Percentiles rank a stretch among this genome's conserved stretches.
Evolutionary conservation across 371 early-diverging fungal species (phyloP).

Genomic region (Syncephalastrum monosporum): DNA sequence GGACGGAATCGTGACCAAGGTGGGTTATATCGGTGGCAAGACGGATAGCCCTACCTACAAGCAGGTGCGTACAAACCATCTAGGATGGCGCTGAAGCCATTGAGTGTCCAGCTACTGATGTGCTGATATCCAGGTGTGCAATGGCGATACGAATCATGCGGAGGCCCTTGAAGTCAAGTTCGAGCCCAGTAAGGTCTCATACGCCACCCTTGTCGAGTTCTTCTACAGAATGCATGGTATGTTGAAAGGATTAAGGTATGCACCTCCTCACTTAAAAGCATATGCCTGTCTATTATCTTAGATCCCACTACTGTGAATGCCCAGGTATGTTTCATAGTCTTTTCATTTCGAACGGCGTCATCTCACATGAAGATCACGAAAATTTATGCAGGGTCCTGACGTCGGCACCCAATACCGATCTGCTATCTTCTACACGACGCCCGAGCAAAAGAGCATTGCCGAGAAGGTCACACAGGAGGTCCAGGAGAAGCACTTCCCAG

Average conservation of each 20-base stretch:
- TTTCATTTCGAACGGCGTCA: conserved; percentile 1
- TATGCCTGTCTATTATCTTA: background rate
- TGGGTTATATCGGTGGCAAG: conserved; percentile 85
- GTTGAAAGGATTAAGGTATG: background rate
- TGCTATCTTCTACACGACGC: conserved; percentile 77
- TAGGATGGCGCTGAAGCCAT: no score
- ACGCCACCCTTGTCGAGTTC: conserved; percentile 70
- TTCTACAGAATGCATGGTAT: conserved; percentile 85
- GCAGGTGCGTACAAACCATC: conserved; percentile 41
- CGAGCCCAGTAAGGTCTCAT: conserved; percentile 69
- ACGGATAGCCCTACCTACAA: conserved; percentile 56
- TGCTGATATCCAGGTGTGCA: conserved; percentile 51
- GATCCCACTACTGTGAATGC: conserved; percentile 33
- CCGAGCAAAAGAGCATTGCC: conserved; percentile 71
- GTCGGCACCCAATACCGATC: conserved; percentile 80
- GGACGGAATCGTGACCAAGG: conserved; percentile 61
- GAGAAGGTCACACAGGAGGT: conserved; percentile 58
- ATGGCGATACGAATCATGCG: conserved; percentile 77
- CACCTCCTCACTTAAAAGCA: background rate
- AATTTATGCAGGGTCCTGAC: conserved; percentile 31
- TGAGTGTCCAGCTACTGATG: background rate
- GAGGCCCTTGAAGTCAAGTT: conserved; percentile 82
- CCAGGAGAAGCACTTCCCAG: conserved; percentile 58
- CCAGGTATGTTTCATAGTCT: conserved; percentile 5
- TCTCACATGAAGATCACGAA: background rate